Evolutionary conservation across 176 grass and related monocot genomes (phyloP).

Genomic region (Bolboschoenus planiculmis): DNA sequence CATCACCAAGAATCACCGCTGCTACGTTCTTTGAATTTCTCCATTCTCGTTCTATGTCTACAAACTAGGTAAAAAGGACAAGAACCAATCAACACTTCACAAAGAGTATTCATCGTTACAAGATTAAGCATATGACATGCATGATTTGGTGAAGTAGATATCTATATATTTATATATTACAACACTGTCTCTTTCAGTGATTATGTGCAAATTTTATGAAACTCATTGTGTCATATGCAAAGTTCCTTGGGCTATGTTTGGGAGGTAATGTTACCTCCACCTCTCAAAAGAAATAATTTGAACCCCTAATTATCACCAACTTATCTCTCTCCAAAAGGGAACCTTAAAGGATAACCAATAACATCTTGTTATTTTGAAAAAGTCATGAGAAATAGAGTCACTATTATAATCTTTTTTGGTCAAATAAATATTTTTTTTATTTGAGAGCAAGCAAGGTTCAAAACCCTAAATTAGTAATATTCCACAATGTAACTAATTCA

Average conservation of each 20-base stretch:
- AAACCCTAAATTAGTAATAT: neutral
- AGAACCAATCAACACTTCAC: neutral
- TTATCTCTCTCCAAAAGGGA: too few species aligned
- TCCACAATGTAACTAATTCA: neutral
- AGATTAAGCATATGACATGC: neutral
- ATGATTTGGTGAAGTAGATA: neutral
- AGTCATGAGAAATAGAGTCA: too few species aligned
- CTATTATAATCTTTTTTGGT: too few species aligned
- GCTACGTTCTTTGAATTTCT: constrained; percentile 45
- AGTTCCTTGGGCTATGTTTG: too few species aligned
- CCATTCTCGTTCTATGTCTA: constrained; percentile 33
- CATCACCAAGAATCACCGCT: constrained; percentile 72
- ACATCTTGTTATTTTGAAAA: too few species aligned
- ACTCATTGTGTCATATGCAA: too few species aligned
- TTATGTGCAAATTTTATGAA: too few species aligned
- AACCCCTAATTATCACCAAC: too few species aligned
- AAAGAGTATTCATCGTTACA: neutral
- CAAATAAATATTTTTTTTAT: neutral
- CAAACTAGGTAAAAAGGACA: constrained; percentile 26
- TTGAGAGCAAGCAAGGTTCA: neutral
- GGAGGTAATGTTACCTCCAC: too few species aligned
- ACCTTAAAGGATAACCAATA: too few species aligned
- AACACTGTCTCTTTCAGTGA: neutral
- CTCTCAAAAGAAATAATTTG: too few species aligned
- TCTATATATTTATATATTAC: too few species aligned